Percentiles rank a stretch among this genome's conserved stretches.
Evolutionary conservation across 495 filamentous ascomycete species (phyloP).

Genomic region (Tuber melanosporum): DNA sequence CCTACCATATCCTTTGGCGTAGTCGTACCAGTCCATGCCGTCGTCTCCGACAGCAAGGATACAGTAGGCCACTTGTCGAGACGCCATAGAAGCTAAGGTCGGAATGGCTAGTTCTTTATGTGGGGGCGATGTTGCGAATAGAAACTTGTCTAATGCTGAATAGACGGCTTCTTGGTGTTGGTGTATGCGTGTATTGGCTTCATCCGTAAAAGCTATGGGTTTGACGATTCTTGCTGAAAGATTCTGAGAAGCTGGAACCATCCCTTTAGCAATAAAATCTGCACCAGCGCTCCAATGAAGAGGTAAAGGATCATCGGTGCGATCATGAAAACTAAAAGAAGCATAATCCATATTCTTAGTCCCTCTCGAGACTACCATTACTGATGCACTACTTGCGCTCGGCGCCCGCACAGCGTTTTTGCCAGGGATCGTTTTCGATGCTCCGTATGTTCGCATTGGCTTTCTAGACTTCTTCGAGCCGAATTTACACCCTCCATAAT

Average conservation of each 20-base stretch:
- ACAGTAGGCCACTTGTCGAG: slow-evolving; percentile 36
- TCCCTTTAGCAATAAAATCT: not conserved
- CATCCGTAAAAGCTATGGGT: not conserved
- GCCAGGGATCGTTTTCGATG: not conserved
- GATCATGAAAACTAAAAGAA: not conserved
- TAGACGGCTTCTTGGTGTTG: not conserved
- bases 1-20: slow-evolving; percentile 27
- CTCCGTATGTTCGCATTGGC: not conserved
- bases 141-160: not conserved
- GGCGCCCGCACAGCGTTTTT: not conserved
- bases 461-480: not conserved
- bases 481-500: not conserved
- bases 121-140: not conserved
- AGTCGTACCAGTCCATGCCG: slow-evolving; percentile 34
- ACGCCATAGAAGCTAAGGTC: slow-evolving; percentile 15
- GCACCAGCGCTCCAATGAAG: not conserved
- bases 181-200: not conserved
- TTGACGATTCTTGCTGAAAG: not conserved
- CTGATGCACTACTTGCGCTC: not conserved
- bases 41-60: slow-evolving; percentile 38
- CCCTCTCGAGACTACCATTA: not conserved
- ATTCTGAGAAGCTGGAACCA: not conserved
- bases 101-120: not conserved
- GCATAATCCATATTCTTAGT: not conserved
- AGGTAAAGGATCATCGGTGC: not conserved